Evolutionary conservation across 2,329 filamentous ascomycete genomes (phyloP), one percentile per base, ranked within the genome.

Genomic region (Verticillium tricorpus): DNA sequence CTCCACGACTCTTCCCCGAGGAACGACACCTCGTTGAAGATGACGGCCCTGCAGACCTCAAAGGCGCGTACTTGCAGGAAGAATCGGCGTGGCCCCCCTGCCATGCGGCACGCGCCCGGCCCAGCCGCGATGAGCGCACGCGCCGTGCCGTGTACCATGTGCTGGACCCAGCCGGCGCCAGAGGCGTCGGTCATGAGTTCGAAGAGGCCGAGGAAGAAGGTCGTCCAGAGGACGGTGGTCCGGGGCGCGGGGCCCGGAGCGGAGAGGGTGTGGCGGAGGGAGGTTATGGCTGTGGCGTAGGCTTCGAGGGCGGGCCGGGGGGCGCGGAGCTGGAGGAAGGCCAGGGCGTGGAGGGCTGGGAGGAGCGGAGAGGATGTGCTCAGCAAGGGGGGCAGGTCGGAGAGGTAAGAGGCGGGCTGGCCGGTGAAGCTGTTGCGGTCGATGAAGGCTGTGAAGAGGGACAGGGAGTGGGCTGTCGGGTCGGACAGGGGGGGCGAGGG

Each of bases 101-200:
- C 11, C 0, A 65, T 60, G 2, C 56, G 64, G 54, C 58, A 64
- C 59, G 56, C 52, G 40, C 67, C 68, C 15, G 74, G 71, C 0
- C 74, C 74, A 3, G 62, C 67, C 0, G 72, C 72, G 2, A 73
- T 60, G 1, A 76, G 63, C 0, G 74, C 73, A 0, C 63, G 72
- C 0, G 71, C 69, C 0, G 74, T 76, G 8, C 74, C 74, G 28
- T 74, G 70, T 0, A 75, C 69, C 28, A 76, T 67, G 12, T 76
- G 74, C 6, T 73, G 72, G 4, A 74, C 37, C 74, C 74, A 76
- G 0, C 70, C 72, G 19, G 70, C 62, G 0, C 72, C 74, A 0
- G 72, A 70, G 0, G 67, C 61, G 31, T 75, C 73, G 1, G 66
- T 70, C 67, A 75, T 71, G 2, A 76, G 68, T 74, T 76, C 74